These are phyloP conservation scores for Auricularia cornea DNA, from an alignment of 768 basidiomycete genomes.

Conservation along the genomic window DNA sequence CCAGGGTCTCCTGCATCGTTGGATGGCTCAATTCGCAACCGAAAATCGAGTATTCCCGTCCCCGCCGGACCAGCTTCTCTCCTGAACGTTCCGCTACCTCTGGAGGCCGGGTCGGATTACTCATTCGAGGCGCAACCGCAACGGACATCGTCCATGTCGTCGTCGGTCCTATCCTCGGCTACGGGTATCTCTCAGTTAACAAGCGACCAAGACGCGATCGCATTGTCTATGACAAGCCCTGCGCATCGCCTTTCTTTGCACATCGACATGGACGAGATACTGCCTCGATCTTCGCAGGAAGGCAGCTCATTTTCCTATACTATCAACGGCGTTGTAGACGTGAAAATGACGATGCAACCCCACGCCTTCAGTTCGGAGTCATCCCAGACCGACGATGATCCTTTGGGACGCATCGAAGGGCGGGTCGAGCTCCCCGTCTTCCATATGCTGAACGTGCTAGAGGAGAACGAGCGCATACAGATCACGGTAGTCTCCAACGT, in stretches of 20 bases:
- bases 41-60: not conserved
- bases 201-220: not conserved
- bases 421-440: not conserved
- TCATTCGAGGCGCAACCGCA: not conserved
- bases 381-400: not conserved
- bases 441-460: not conserved
- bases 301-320: not conserved
- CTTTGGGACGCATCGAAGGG: not conserved
- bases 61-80: not conserved
- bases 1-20: not conserved
- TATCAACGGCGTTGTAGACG: not conserved
- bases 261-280: not conserved
- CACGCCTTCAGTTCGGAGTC: not conserved
- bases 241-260: not conserved
- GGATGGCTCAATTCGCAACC: not conserved
- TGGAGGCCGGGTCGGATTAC: not conserved
- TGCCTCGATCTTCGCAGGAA: not conserved
- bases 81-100: not conserved
- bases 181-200: not conserved
- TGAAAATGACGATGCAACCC: not conserved
- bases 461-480: not conserved
- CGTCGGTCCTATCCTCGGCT: not conserved
- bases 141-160: not conserved
- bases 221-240: not conserved
- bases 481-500: not conserved